phyloP scores from a whole-genome alignment of 257 asterid species.

The Solanum paucissectum region DNA sequence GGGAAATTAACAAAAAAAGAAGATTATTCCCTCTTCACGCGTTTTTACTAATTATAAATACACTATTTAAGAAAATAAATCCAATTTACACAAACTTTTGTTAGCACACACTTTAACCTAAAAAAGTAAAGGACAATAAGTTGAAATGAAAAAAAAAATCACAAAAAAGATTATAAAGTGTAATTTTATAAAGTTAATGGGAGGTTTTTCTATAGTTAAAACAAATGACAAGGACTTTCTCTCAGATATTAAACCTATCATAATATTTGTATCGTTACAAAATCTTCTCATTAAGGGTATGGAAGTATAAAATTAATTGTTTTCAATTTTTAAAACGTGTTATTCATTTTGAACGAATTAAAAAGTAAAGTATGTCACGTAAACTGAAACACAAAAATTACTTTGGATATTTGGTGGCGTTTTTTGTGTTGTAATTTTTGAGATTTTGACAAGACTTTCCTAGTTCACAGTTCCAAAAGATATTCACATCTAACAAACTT shows the following conservation, averaged over 20 bases:
- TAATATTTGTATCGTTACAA: not conserved
- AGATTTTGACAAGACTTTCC: not conserved
- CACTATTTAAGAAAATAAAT: not conserved
- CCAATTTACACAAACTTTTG: not conserved
- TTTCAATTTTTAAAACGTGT: not conserved
- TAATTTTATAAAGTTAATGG: not conserved
- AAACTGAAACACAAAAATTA: not conserved
- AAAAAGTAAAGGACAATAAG: not conserved
- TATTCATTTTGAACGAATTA: not conserved
- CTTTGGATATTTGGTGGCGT: not conserved
- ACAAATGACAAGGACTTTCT: not conserved
- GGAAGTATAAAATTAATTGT: not conserved
- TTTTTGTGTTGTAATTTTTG: not conserved
- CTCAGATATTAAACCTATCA: not conserved
- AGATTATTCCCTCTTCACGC: not conserved
- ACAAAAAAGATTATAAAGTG: not conserved
- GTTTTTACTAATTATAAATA: not conserved
- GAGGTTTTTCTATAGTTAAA: not conserved
- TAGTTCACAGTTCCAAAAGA: not conserved
- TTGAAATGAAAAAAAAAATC: not conserved
- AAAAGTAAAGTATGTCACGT: not conserved
- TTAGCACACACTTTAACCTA: not conserved
- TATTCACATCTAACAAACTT: not conserved
- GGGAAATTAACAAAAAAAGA: not conserved
- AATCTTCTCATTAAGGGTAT: not conserved